Base-by-base conservation (phyloP, 164 flowering plant genomes). In the Vitis cinerea region DNA sequence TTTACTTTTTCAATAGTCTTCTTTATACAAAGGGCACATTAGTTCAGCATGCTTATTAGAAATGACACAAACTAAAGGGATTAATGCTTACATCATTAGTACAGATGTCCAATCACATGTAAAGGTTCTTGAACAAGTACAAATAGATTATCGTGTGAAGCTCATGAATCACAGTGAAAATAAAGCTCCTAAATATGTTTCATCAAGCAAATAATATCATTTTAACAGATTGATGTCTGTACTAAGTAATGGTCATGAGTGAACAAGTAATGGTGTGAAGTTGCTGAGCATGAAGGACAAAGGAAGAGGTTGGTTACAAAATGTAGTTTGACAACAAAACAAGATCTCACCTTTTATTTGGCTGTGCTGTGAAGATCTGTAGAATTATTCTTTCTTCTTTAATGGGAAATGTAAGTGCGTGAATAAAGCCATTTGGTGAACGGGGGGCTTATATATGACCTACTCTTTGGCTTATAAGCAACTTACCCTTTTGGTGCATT, bases 331-430 rank as follows among this genome's bases (percentile, higher is more conserved):
- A 4, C 31, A 16, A 30, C 14, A n/a, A 44, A 48, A 13, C 17
- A 29, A 61, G 51, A 63, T 37, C 65, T 14, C 50, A 61, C 48
- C 48, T 61, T 61, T 61, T 31, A 10, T 63, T 2, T 47, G 13
- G 27, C 52, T 49, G 50, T 49, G 55, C 55, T 63, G 55, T 17
- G 55, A 63, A 63, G 66, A 50, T 63, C 37, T 23, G 13, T 47
- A 11, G 9, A 50, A 19, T 49, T 15, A 63, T 50, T 37, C 16
- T 63, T 50, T 2, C 55, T 16, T 63, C 66, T 50, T 53, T 53
- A 63, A 63, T 48, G 52, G 14, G 50, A 63, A 19, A 63, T 50
- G 23, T 30, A 50, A 23, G 66, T 15, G 27, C 4, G 3, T 30
- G 30, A 19, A 63, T 17, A 31, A 44, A 63, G 66, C 55, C 51